Evolutionary conservation across 192 early-diverging fungal genomes (phyloP).

Genomic region (Coemansia sp.): DNA sequence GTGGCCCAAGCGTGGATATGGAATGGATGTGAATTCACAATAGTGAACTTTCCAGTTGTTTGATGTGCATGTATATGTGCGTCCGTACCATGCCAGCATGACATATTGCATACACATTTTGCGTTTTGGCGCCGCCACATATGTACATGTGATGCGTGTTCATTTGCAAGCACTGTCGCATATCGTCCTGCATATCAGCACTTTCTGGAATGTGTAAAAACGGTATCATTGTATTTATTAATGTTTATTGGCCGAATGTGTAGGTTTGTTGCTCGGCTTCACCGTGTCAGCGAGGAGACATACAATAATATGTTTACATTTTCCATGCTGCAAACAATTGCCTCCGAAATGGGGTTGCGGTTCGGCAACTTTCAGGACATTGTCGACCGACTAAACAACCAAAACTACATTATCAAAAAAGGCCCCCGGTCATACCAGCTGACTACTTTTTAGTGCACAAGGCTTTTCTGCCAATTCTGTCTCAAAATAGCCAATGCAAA

Average conservation of each 20-base stretch:
- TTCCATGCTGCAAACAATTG: slow-evolving; percentile 63
- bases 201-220: no score
- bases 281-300: slow-evolving; percentile 58
- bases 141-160: background rate
- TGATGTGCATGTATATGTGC: background rate
- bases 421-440: slow-evolving; percentile 66
- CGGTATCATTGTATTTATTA: no score
- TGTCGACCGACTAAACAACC: slow-evolving; percentile 71
- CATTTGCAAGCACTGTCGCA: background rate
- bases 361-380: slow-evolving; percentile 65
- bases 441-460: slow-evolving; percentile 30
- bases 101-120: background rate
- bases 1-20: background rate
- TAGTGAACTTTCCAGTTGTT: background rate
- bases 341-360: slow-evolving; percentile 56
- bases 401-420: slow-evolving; percentile 72
- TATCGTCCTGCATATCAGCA: no score
- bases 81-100: background rate
- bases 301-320: slow-evolving; percentile 68
- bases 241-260: background rate
- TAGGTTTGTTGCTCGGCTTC: slow-evolving; percentile 62
- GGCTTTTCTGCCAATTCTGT: background rate
- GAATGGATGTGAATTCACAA: background rate
- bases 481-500: no score
- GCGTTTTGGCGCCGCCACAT: background rate